These are phyloP conservation scores for Heritiera littoralis DNA, from an alignment of 345 rosid genomes.

Conservation along the genomic window DNA sequence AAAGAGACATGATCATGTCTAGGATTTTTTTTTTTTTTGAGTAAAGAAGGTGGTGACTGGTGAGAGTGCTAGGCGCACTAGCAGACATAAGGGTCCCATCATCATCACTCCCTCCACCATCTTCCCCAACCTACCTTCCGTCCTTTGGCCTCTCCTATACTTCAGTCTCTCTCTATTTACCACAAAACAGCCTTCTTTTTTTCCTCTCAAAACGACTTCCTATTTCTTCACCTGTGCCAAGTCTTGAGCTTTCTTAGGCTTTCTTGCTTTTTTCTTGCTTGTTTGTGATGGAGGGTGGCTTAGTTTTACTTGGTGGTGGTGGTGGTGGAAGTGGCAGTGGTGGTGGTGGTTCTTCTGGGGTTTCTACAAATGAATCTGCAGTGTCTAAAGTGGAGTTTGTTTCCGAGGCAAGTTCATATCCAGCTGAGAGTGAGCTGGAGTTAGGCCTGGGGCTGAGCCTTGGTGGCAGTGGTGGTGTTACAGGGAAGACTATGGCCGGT, in stretches of 20 bases:
- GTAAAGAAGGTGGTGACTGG: slow-evolving; percentile 23
- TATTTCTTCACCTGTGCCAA: slow-evolving; percentile 28
- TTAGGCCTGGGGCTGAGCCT: slow-evolving; percentile 72
- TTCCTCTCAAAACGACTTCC: neutral
- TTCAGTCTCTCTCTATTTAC: neutral
- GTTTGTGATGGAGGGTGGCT: slow-evolving; percentile 40
- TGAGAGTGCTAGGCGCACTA: slow-evolving; percentile 78
- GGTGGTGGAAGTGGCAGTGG: slow-evolving; percentile 18
- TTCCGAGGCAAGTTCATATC: slow-evolving; percentile 45
- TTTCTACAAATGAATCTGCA: slow-evolving; percentile 35
- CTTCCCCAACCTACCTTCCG: slow-evolving; percentile 20
- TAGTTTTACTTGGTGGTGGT: slow-evolving; percentile 34
- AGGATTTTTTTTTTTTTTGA: neutral
- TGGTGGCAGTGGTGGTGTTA: slow-evolving; percentile 43
- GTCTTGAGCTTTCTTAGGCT: slow-evolving; percentile 23
- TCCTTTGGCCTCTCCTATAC: slow-evolving; percentile 23
- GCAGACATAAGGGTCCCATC: slow-evolving; percentile 74
- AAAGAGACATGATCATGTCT: slow-evolving; percentile 49
- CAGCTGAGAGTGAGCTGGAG: slow-evolving; percentile 62
- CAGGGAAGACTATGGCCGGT: slow-evolving; percentile 39
- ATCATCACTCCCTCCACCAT: slow-evolving; percentile 73
- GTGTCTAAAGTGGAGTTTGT: slow-evolving; percentile 40
- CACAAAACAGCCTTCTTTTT: slow-evolving; percentile 20
- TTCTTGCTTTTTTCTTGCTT: neutral
- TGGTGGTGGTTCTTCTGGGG: slow-evolving; percentile 30